These are phyloP conservation scores for Elaphomyces granulatus DNA, from an alignment of 495 filamentous ascomycete genomes.

Conservation along the genomic window DNA sequence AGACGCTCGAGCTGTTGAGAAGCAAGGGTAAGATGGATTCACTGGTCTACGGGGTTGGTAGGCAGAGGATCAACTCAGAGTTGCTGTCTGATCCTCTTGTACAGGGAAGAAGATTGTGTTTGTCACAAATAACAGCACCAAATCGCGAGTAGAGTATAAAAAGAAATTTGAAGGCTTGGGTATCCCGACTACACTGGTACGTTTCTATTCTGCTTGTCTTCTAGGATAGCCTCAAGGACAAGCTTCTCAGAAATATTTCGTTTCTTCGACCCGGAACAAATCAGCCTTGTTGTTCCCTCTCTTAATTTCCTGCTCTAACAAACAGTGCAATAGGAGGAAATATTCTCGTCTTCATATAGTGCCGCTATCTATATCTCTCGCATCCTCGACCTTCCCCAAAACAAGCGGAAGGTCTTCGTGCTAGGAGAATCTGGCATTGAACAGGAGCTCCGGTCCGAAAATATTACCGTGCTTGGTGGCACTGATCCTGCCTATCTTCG, in stretches of 20 bases:
- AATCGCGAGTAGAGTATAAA: slow-evolving; percentile 80
- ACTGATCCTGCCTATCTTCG: slow-evolving; percentile 68
- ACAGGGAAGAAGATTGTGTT: slow-evolving; percentile 86
- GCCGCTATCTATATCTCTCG: slow-evolving; percentile 92
- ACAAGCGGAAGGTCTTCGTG: slow-evolving; percentile 85
- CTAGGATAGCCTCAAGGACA: background rate
- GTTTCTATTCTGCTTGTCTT: slow-evolving; percentile 7
- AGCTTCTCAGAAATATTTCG: background rate
- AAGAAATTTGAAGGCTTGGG: slow-evolving; percentile 77
- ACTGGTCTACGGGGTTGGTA: too few species aligned
- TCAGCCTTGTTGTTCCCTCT: slow-evolving; percentile 8
- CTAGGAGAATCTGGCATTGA: slow-evolving; percentile 88
- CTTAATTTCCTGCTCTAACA: background rate
- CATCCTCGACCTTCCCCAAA: slow-evolving; percentile 60
- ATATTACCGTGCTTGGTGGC: slow-evolving; percentile 70
- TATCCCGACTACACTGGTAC: slow-evolving; percentile 55
- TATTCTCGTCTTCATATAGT: slow-evolving; percentile 92
- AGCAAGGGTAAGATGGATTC: slow-evolving; percentile 59
- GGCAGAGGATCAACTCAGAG: too few species aligned
- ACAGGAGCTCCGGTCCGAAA: slow-evolving; percentile 64
- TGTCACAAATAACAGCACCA: slow-evolving; percentile 98
- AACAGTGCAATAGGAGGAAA: slow-evolving; percentile 50
- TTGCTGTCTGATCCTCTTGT: too few species aligned
- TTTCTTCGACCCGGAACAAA: background rate
- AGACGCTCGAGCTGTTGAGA: slow-evolving; percentile 69